These are phyloP conservation scores for Nothophoma quercina DNA, from an alignment of 2,329 filamentous ascomycete species.

Conservation along the genomic window DNA sequence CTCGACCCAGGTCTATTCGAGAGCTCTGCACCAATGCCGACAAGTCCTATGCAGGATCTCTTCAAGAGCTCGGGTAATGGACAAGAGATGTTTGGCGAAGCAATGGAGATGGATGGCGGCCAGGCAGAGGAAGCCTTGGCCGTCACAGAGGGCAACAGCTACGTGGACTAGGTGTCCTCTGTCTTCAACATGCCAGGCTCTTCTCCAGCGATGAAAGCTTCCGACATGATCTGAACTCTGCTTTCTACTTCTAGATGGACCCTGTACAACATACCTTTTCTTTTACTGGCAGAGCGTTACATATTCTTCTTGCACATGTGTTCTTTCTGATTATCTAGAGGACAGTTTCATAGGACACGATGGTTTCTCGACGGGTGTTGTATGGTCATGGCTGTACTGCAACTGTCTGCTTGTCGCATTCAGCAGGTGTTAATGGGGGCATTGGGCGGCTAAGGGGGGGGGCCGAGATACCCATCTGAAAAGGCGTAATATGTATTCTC, in stretches of 20 bases:
- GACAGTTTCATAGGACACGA: background rate
- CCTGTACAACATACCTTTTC: constrained; percentile 13
- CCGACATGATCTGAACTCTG: background rate
- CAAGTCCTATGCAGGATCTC: constrained; percentile 46
- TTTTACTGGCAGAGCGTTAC: background rate
- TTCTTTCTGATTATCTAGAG: constrained; percentile 9
- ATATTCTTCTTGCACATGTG: constrained; percentile 16
- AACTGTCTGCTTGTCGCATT: constrained; percentile 9
- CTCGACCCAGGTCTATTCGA: constrained; percentile 50
- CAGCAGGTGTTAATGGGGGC: constrained; percentile 13
- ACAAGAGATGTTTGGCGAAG: constrained; percentile 48
- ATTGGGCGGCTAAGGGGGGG: constrained; percentile 7
- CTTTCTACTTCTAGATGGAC: background rate
- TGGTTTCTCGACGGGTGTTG: background rate
- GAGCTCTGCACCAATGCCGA: constrained; percentile 36
- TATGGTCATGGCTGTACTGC: background rate
- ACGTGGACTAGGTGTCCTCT: constrained; percentile 38
- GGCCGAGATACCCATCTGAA: constrained; percentile 29
- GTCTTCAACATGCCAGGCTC: constrained; percentile 6
- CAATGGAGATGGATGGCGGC: constrained; percentile 45
- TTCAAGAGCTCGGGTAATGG: constrained; percentile 49
- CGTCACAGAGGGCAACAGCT: constrained; percentile 44
- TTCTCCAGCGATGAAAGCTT: background rate
- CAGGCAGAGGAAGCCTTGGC: constrained; percentile 50
- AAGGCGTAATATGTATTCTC: constrained; percentile 19